These are phyloP conservation scores for Pyrenophora graminea DNA, from an alignment of 2,329 filamentous ascomycete species.

Conservation along the genomic window DNA sequence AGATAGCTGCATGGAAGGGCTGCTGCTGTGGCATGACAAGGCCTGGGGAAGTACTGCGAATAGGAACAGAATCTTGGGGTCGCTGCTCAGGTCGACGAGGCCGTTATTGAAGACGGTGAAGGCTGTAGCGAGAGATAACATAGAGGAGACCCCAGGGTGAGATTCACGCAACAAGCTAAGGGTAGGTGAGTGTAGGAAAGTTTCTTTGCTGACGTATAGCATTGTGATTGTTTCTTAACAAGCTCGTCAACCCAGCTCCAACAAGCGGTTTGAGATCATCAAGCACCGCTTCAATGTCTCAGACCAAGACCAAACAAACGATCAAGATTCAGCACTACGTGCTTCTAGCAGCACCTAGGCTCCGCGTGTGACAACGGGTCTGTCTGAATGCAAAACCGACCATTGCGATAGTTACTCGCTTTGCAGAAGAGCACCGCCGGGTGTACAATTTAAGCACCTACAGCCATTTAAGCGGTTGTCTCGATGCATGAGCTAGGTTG, in stretches of 20 bases:
- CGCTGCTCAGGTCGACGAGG: too few species aligned
- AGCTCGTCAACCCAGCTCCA: neutral
- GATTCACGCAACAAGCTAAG: too few species aligned
- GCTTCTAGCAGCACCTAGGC: neutral
- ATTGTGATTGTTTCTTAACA: neutral
- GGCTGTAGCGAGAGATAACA: too few species aligned
- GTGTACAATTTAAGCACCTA: too few species aligned
- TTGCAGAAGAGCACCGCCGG: neutral
- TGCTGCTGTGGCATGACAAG: neutral
- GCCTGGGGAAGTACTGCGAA: neutral
- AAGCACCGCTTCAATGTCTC: constrained; percentile 5
- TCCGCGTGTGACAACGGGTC: too few species aligned
- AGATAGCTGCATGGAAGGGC: constrained; percentile 1
- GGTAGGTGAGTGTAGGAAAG: too few species aligned
- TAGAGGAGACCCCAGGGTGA: too few species aligned
- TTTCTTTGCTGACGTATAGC: neutral
- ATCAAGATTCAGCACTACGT: neutral
- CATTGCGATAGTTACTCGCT: neutral
- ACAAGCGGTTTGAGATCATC: constrained; percentile 14
- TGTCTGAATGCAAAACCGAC: too few species aligned
- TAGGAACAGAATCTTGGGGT: too few species aligned
- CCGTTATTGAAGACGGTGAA: too few species aligned
- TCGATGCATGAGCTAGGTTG: too few species aligned
- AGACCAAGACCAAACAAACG: neutral
- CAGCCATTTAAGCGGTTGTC: too few species aligned